A percentile compares a stretch with the other conserved stretches of the same genome.
Conservation (phyloP, 2,329 filamentous ascomycete genomes). For the Amauroascus niger region DNA sequence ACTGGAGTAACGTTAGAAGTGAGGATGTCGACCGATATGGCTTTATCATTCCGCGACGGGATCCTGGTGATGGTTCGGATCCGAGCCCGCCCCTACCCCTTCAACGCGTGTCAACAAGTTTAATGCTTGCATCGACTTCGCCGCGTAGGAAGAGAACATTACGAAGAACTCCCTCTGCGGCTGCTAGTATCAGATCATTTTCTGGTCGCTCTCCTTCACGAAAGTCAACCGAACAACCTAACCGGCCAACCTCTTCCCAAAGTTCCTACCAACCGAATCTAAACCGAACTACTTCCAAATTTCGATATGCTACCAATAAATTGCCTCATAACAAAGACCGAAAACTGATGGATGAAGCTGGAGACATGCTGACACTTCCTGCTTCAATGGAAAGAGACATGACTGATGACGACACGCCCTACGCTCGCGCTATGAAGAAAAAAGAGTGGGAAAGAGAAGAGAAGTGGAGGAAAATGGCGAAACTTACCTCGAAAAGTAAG, state of each 20-base stretch:
- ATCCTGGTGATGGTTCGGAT: conserved; percentile 23
- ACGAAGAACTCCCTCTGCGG: conserved; percentile 41
- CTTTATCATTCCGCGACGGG: conserved; percentile 46
- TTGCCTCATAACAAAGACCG: conserved; percentile 47
- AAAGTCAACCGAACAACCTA: conserved; percentile 36
- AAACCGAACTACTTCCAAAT: conserved; percentile 33
- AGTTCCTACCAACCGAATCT: conserved; percentile 37
- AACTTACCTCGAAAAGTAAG: conserved; percentile 35
- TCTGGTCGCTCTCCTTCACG: conserved; percentile 32
- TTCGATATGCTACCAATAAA: conserved; percentile 46
- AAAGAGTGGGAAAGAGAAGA: conserved; percentile 55
- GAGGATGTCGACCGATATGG: conserved; percentile 56
- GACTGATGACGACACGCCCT: conserved; percentile 40
- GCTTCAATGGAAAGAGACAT: conserved; percentile 40
- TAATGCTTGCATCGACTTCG: conserved; percentile 48
- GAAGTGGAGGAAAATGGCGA: conserved; percentile 60
- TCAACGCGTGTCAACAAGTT: conserved; percentile 51
- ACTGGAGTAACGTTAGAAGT: conserved; percentile 52
- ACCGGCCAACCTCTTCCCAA: conserved; percentile 40
- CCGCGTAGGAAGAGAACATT: conserved; percentile 46
- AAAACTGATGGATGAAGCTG: conserved; percentile 39
- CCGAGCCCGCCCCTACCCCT: conserved; percentile 35
- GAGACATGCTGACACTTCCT: conserved; percentile 56
- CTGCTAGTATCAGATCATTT: conserved; percentile 38
- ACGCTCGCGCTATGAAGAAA: conserved; percentile 43